Evolutionary conservation across 768 basidiomycete genomes (phyloP).

Genomic region (Auriscalpium microsporum): DNA sequence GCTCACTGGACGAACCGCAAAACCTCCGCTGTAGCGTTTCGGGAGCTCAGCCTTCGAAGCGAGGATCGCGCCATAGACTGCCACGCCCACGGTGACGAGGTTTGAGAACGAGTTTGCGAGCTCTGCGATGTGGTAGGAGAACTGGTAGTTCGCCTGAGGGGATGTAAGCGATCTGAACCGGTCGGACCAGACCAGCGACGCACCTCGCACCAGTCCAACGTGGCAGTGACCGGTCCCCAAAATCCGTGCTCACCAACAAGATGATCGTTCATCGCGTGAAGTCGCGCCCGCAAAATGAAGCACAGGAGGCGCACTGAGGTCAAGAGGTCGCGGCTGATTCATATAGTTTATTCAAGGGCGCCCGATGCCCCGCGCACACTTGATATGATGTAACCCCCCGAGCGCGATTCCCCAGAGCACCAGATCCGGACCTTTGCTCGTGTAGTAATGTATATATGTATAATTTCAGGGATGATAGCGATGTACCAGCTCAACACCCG

Average conservation of each 20-base stretch:
- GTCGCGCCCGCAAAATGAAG: no score
- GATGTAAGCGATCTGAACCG: neutral
- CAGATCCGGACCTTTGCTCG: no score
- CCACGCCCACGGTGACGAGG: slow-evolving; percentile 45
- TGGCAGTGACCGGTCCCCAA: slow-evolving; percentile 62
- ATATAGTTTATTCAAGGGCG: no score
- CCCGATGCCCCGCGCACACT: no score
- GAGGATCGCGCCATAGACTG: slow-evolving; percentile 38
- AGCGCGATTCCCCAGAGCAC: no score
- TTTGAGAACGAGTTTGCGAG: slow-evolving; percentile 64
- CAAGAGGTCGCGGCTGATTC: no score
- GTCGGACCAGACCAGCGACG: slow-evolving; percentile 14
- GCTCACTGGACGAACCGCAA: slow-evolving; percentile 17
- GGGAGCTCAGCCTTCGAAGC: slow-evolving; percentile 24
- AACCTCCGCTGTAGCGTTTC: slow-evolving; percentile 28
- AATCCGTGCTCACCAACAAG: slow-evolving; percentile 25
- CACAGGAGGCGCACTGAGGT: no score
- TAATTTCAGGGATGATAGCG: no score
- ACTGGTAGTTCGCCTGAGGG: slow-evolving; percentile 66
- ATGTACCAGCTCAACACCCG: no score
- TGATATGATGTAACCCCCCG: no score
- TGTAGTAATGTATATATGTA: no score
- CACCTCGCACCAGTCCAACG: slow-evolving; percentile 70
- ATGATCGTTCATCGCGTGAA: neutral
- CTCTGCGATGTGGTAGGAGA: slow-evolving; percentile 71